Base-by-base conservation (phyloP, 148 eudicot species). In the Fagopyrum esculentum region DNA sequence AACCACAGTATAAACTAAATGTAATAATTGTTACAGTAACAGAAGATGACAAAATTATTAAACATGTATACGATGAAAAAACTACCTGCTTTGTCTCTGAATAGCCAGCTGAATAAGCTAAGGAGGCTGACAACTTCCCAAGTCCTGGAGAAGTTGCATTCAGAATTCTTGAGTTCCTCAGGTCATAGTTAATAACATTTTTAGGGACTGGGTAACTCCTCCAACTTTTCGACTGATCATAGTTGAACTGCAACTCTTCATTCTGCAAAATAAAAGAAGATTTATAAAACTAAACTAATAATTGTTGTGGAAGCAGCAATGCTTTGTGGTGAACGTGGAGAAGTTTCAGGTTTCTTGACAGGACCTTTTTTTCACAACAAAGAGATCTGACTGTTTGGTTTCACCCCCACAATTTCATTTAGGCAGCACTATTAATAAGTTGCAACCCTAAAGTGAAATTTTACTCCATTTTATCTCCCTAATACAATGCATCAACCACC, bases 51-150 rank as follows among this genome's bases (percentile, higher is more conserved):
- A 61, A 43, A 47, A 69, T 40, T 45, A 54, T 66, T 55, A 40
- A 35, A 16, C 54, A 22, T 30, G n/a, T 49, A 68, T 60, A 47
- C n/a, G 64, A 63, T 40, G 55, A 75, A 61, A 72, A 69, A 29
- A 75, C 79, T 75, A 89, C 92, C 89, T 93, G 91, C 75, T 87
- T 88, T 47, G 73, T 80, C 40, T 74, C 87, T 51, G 74, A 80
- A 64, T 79, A 80, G 59, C 84, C 96, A 75, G 72, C 82, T 54
- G 69, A 75, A 76, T 86, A 93, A 61, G 88, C 78, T 78, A 93
- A 74, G 79, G 92, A 86, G 48, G 94, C 97, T 51, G 80, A 89
- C 80, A 93, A 77, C 81, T 91, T 88, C 77, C 97, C 98, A 78
- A 84, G 76, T 73, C 98, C 98, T 82, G 73, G 66, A 50, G 89